Percentiles rank a stretch among this genome's conserved stretches.
Evolutionary conservation across 371 early-diverging fungal genomes (phyloP).

Genomic region (Apophysomyces variabilis): DNA sequence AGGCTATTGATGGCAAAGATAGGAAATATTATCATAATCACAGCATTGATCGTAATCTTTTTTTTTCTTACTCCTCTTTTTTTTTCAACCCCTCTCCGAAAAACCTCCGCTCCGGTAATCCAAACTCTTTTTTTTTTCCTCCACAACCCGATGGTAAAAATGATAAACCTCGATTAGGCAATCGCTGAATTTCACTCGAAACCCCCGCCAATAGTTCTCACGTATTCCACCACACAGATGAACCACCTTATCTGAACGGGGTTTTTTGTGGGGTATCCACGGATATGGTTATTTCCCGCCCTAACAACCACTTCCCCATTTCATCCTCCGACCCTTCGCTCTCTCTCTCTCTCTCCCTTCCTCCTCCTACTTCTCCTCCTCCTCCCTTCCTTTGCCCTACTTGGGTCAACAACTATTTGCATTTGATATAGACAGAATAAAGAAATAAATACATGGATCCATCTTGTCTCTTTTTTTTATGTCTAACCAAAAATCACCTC

Average conservation of each 20-base stretch:
- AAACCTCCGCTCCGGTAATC: conserved; percentile 10
- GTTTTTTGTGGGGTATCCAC: conserved; percentile 29
- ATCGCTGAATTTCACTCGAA: neutral
- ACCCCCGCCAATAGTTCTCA: conserved; percentile 4
- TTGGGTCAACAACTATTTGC: too few relatives aligned
- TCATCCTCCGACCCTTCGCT: too few relatives aligned
- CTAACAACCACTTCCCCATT: too few relatives aligned
- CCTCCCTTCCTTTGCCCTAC: too few relatives aligned
- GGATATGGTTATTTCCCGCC: conserved; percentile 1
- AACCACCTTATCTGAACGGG: neutral
- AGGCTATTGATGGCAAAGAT: neutral
- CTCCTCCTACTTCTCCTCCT: too few relatives aligned
- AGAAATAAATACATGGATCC: too few relatives aligned
- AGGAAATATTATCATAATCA: neutral
- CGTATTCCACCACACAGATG: neutral
- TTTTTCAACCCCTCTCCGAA: neutral
- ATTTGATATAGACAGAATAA: too few relatives aligned
- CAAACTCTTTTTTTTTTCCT: neutral
- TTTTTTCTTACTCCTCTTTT: too few relatives aligned
- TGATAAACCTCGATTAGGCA: conserved; percentile 18
- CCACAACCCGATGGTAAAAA: conserved; percentile 8
- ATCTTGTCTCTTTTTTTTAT: too few relatives aligned
- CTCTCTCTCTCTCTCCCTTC: too few relatives aligned
- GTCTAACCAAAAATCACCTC: too few relatives aligned
- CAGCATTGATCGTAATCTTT: neutral